phyloP scores from a whole-genome alignment of 163 green algal genomes.

The Coccomyxa subellipsoidea region DNA sequence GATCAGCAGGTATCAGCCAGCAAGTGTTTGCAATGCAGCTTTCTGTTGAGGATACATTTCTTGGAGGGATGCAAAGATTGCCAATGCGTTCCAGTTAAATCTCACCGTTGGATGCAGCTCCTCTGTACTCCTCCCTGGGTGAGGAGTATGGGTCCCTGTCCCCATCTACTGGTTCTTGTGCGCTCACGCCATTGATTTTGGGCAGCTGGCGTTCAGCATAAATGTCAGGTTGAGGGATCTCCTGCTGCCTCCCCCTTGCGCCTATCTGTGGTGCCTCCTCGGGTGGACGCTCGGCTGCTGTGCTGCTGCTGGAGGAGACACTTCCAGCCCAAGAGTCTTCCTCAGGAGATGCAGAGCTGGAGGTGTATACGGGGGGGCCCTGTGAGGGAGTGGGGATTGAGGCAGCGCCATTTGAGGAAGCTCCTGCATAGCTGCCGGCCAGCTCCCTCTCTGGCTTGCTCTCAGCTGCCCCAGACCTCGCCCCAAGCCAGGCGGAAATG shows the following conservation, averaged over 20 bases:
- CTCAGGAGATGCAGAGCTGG: background rate
- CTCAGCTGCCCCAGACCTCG: background rate
- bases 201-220: no score
- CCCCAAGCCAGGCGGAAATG: background rate
- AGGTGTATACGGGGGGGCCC: background rate
- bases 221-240: no score
- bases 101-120: background rate
- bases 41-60: no score
- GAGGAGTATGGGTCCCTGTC: background rate
- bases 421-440: background rate
- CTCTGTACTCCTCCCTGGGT: background rate
- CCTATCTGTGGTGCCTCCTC: background rate
- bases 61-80: no score
- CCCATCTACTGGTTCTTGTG: background rate
- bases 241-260: background rate
- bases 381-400: background rate
- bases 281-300: no score
- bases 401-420: background rate
- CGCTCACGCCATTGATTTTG: no score
- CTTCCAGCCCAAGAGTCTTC: background rate
- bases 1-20: no score
- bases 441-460: background rate
- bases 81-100: no score
- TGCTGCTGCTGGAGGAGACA: background rate
- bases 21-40: no score